A percentile compares a stretch with the other conserved stretches of the same genome.
These are phyloP conservation scores for Colletotrichum chlorophyti DNA, from an alignment of 2,329 filamentous ascomycete genomes.

Conservation along the genomic window DNA sequence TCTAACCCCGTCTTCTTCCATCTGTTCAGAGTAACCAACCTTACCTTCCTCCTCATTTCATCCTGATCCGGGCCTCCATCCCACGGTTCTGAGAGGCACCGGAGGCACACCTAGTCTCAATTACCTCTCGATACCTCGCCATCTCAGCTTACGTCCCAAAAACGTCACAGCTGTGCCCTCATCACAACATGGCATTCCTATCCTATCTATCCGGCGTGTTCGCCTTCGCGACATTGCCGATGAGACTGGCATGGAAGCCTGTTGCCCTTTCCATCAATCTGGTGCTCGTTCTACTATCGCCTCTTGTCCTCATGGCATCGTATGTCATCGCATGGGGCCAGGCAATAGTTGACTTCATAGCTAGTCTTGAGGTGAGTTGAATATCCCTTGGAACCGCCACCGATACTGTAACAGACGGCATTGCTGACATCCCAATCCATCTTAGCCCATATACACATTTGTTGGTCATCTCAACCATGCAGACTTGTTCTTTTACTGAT, in stretches of 20 bases:
- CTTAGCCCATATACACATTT: constrained; percentile 50
- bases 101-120: background rate
- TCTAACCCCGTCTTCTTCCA: too few species aligned
- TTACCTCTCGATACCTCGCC: background rate
- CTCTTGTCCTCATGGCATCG: constrained; percentile 41
- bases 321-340: constrained; percentile 34
- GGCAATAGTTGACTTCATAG: constrained; percentile 36
- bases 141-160: background rate
- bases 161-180: background rate
- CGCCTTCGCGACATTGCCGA: constrained; percentile 36
- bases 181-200: constrained; percentile 11
- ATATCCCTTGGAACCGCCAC: constrained; percentile 16
- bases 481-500: constrained; percentile 35
- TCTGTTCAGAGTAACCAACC: too few species aligned
- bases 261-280: constrained; percentile 32
- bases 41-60: background rate
- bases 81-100: background rate
- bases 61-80: background rate
- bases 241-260: constrained; percentile 39
- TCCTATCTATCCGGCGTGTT: constrained; percentile 17
- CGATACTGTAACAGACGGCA: background rate
- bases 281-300: constrained; percentile 43
- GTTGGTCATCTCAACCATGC: constrained; percentile 36
- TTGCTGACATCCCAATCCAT: background rate
- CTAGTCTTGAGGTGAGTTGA: constrained; percentile 43